A percentile compares a stretch with the other conserved stretches of the same genome.
These are phyloP conservation scores for Cerrena zonata DNA, from an alignment of 1,284 basidiomycete genomes.

Conservation along the genomic window DNA sequence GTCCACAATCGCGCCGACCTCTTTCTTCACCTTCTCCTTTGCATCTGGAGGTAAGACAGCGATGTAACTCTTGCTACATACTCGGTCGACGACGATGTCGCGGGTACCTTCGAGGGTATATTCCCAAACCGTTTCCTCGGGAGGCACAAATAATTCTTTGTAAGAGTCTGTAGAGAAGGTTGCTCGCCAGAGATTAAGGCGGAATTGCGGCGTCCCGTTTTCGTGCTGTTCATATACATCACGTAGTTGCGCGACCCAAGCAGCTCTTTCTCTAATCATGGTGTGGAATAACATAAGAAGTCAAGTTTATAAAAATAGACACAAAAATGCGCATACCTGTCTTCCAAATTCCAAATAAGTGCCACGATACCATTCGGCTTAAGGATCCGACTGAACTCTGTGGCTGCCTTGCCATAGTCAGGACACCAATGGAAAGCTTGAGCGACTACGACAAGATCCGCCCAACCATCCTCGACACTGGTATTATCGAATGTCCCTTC, in stretches of 20 bases:
- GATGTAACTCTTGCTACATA: constrained; percentile 71
- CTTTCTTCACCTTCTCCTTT: constrained; percentile 42
- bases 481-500: constrained; percentile 66
- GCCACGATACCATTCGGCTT: constrained; percentile 61
- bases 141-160: constrained; percentile 44
- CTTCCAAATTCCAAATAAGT: constrained; percentile 76
- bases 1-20: constrained; percentile 45
- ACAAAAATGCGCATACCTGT: constrained; percentile 41
- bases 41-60: constrained; percentile 50
- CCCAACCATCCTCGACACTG: constrained; percentile 56
- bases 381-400: constrained; percentile 66
- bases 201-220: constrained; percentile 65
- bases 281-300: background rate
- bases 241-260: constrained; percentile 67
- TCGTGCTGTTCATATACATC: constrained; percentile 64
- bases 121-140: constrained; percentile 47
- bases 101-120: constrained; percentile 44
- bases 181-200: constrained; percentile 62
- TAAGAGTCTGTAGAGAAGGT: constrained; percentile 56
- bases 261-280: constrained; percentile 43
- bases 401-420: constrained; percentile 56
- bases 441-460: constrained; percentile 67
- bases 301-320: background rate
- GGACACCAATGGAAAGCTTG: constrained; percentile 85
- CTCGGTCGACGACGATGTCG: constrained; percentile 54